phyloP scores from a whole-genome alignment of 352 stramenopile genomes.

The Phytopythium vexans region DNA sequence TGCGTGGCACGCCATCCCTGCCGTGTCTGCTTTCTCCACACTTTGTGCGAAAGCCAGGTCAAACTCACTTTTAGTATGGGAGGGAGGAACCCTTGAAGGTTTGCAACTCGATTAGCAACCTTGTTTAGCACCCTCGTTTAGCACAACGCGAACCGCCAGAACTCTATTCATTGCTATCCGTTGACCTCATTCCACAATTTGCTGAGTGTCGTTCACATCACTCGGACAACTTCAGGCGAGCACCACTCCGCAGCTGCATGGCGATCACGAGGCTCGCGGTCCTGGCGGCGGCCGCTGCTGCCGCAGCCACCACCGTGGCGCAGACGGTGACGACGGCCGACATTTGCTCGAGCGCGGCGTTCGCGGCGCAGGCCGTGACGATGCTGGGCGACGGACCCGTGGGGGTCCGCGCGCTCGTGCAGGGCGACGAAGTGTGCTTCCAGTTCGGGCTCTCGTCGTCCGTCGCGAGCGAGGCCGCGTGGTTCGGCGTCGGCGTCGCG shows the following conservation, averaged over 20 bases:
- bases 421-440: constrained; percentile 58
- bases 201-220: background rate
- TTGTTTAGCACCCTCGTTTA: no score
- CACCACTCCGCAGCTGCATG: background rate
- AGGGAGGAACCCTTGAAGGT: no score
- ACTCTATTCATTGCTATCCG: background rate
- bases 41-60: no score
- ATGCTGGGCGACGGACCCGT: constrained; percentile 57
- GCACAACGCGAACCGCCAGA: no score
- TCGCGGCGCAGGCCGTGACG: constrained; percentile 38
- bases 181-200: constrained; percentile 1
- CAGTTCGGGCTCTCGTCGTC: constrained; percentile 53
- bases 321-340: constrained; percentile 17
- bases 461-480: constrained; percentile 32
- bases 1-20: no score
- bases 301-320: constrained; percentile 1
- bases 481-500: constrained; percentile 63
- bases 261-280: constrained; percentile 10
- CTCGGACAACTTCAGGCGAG: background rate
- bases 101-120: no score
- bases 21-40: no score
- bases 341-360: constrained; percentile 54
- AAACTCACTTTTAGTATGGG: no score
- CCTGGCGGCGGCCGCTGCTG: constrained; percentile 4
- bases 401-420: constrained; percentile 50